A percentile compares a stretch with the other conserved stretches of the same genome.
phyloP scores from a whole-genome alignment of 768 basidiomycete species.

The Lactifluus rugatus region DNA sequence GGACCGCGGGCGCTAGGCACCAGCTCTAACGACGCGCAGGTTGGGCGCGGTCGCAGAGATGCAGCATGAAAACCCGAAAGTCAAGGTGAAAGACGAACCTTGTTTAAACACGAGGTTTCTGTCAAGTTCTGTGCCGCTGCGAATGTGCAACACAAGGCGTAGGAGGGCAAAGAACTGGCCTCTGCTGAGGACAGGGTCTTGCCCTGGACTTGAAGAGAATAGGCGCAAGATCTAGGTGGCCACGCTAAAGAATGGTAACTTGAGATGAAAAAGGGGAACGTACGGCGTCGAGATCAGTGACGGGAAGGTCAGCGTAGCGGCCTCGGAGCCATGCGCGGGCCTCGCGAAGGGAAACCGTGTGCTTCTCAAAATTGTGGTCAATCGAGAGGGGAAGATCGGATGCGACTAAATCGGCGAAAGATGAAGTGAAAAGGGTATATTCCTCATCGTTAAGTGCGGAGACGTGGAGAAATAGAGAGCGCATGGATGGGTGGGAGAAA shows the following conservation, averaged over 20 bases:
- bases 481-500: slow-evolving; percentile 24
- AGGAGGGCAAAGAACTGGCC: slow-evolving; percentile 73
- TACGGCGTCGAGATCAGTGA: slow-evolving; percentile 50
- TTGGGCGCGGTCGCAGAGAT: no score
- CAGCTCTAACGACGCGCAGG: neutral
- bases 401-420: slow-evolving; percentile 35
- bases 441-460: slow-evolving; percentile 71
- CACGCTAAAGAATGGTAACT: neutral
- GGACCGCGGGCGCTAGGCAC: neutral
- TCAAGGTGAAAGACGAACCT: slow-evolving; percentile 35
- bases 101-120: slow-evolving; percentile 64
- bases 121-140: slow-evolving; percentile 51
- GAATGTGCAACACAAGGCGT: slow-evolving; percentile 54
- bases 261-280: slow-evolving; percentile 21
- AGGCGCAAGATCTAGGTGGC: slow-evolving; percentile 48
- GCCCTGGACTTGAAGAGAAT: slow-evolving; percentile 47
- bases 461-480: slow-evolving; percentile 56
- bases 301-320: slow-evolving; percentile 47
- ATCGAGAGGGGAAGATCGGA: slow-evolving; percentile 21
- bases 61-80: neutral
- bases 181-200: slow-evolving; percentile 45
- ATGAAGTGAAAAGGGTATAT: slow-evolving; percentile 56
- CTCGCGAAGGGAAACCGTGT: slow-evolving; percentile 51
- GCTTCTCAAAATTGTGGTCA: slow-evolving; percentile 46
- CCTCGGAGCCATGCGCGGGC: slow-evolving; percentile 69